Base-by-base conservation (phyloP, 306 rosid species). In the Vicia sativa region DNA sequence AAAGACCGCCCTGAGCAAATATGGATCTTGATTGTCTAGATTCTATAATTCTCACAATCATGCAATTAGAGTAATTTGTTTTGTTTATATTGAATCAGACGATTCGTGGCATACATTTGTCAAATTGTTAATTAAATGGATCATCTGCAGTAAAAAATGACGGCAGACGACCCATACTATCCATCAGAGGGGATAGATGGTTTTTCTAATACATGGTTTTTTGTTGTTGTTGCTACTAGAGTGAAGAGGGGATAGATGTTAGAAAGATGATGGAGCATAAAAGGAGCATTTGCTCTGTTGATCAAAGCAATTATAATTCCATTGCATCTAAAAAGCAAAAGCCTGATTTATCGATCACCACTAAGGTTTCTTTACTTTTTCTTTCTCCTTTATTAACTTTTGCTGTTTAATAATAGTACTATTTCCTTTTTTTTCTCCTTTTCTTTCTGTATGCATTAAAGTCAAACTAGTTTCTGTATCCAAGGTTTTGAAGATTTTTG, bases 311-410 rank as follows among this genome's bases (percentile, higher is more conserved):
- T 34, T 81, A 80, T 72, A 58, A 84, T 37, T 83, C 93, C 44
- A 83, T 88, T 81, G 85, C 91, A 52, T 69, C 96, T n/a, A 93
- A 93, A 80, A 85, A 95, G 68, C 97, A 85, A 39, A 93, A 93
- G 85, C 73, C 91, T 41, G 96, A 86, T 82, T 80, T 93, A 73
- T 78, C 95, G 3, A 78, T 87, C 74, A 80, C 86, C 52, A 23
- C 95, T 9, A 92, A 92, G 98, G 98, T 92, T 79, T 76, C 59
- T 80, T 53, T 21, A 25, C 18, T 65, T 55, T 52, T 77, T 37
- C 19, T 66, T 68, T 12, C 53, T 62, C 31, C 72, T 65, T 68
- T 59, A n/a, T 54, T 5, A 4, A 26, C 31, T 56, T 10, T 64
- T 41, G n/a, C 35, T 54, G 45, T 46, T 70, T n/a, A 70, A 37